Percentiles rank a stretch among this genome's conserved stretches.
Conservation (phyloP, 1,139 yeast species). For the Lodderomyces theae region DNA sequence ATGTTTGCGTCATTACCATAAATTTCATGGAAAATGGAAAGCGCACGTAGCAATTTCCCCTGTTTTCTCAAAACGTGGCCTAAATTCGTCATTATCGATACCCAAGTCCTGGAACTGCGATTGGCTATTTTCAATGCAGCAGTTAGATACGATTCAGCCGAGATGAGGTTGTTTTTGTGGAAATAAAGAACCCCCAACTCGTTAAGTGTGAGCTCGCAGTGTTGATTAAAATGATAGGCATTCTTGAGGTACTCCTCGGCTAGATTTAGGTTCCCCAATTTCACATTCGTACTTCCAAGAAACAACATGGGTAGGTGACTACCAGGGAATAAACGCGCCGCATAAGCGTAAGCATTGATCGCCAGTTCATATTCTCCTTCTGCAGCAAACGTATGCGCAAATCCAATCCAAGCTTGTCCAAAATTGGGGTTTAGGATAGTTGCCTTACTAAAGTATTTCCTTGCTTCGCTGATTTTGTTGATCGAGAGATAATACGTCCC, state of each 20-base stretch:
- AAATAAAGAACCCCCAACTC: constrained; percentile 90
- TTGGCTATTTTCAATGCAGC: constrained; percentile 77
- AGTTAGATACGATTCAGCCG: constrained; percentile 69
- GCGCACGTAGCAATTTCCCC: constrained; percentile 61
- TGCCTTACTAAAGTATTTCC: constrained; percentile 85
- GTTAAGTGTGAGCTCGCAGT: constrained; percentile 84
- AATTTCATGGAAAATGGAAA: constrained; percentile 75
- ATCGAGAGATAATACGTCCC: constrained; percentile 86
- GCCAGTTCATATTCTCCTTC: constrained; percentile 99
- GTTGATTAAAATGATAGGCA: constrained; percentile 72
- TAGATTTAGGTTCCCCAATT: constrained; percentile 75
- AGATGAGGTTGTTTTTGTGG: constrained; percentile 64
- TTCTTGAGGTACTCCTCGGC: constrained; percentile 85
- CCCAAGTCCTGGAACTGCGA: constrained; percentile 81
- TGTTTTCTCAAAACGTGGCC: constrained; percentile 86
- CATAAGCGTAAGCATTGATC: constrained; percentile 93
- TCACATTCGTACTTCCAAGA: constrained; percentile 94
- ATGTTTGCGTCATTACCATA: constrained; percentile 69
- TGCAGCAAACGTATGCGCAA: constrained; percentile 95
- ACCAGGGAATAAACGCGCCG: constrained; percentile 91
- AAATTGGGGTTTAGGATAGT: constrained; percentile 85
- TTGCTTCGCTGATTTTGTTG: constrained; percentile 73
- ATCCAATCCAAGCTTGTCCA: constrained; percentile 97
- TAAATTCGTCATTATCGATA: constrained; percentile 81
- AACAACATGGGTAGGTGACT: constrained; percentile 88